Base-by-base conservation (phyloP, 2,329 filamentous ascomycete genomes). In the Diaporthe vaccinii region DNA sequence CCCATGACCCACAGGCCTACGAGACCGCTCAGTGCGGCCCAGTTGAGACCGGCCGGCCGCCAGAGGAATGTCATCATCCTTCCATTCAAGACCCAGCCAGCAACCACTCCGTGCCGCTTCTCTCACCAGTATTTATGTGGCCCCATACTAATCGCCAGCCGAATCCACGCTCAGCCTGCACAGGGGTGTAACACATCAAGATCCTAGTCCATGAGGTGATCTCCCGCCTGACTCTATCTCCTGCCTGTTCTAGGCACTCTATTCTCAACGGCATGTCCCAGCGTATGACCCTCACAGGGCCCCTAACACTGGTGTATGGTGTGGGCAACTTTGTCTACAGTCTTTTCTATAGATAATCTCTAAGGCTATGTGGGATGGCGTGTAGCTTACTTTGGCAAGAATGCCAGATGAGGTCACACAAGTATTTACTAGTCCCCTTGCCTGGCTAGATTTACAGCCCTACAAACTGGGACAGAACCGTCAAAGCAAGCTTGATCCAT, bases 151-250 rank as follows among this genome's bases (percentile, higher is more conserved):
- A 36, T 68, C 20, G 28, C 14, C 6, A 36, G 62, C 44, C 44
- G 22, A 53, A 53, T 10, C 34, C n/a, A 28, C 65, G 22, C 15
- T 15, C 4, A 55, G 34, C 46, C n/a, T 41, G 65, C 65, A 55
- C 46, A 55, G 22, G 65, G 65, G 28, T 69, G 49, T 55, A 25
- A 69, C 46, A 41, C 36, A 34, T 34, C 51, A 12, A 53, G 22
- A 68, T 68, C 46, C 65, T 28, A 20, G 34, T 36, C 65, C 65
- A 55, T 69, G 49, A 34, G 49, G 46, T 41, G 49, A 55, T 69
- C 65, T 55, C 34, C 65, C 65, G 65, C 65, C 61, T n/a, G 17
- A 44, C 41, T 31, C 65, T 25, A 55, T 61, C 22, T 14, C 14
- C 9, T 36, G 14, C 34, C 44, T 39, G 7, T n/a, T 25, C 12